Base-by-base conservation (phyloP, 2,329 filamentous ascomycete genomes). In the Alternaria sp. region DNA sequence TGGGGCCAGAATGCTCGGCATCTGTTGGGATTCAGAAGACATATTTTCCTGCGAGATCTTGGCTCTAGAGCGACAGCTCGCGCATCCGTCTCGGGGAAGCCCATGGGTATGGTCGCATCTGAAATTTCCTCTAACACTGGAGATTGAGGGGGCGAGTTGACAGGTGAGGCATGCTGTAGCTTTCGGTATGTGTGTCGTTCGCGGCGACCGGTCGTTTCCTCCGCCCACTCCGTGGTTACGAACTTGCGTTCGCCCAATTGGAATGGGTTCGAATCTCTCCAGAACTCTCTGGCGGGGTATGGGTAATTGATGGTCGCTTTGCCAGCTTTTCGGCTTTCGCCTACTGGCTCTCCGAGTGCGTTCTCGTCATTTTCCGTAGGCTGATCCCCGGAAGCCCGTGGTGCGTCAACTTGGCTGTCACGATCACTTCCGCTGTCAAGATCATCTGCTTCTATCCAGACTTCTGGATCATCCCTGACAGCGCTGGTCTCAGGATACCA, bases 71-170 rank as follows among this genome's bases (percentile, higher is more conserved):
- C n/a, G 13, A 40, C 36, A n/a, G 10, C 21, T 45, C 17, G 5
- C 19, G 17, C 3, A 45, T 15, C 45, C 9, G 50, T 8, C 23
- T 32, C 6, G 12, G 17, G 7, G 21, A 10, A 9, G 4, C 28
- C 6, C 28, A 66, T 45, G 8, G 62, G 62, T 8, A 30, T 30
- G 28, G 28, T 30, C 11, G 28, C 28, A 30, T 30, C 28, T 30
- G 28, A 13, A 13, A 30, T 30, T 13, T 30, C 28, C 28, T 30
- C 28, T 30, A 30, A 30, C 12, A 30, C 28, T 30, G 28, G 28
- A 30, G 50, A 51, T 17, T 36, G 56, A 8, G 57, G 62, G 9
- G 65, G 59, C 12, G 65, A 67, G n/a, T 63, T 54, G 6, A 61
- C 50, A 21, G 54, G 17, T 2, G 62, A 66, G 11, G 36, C 26